Conservation (phyloP, 371 early-diverging fungal genomes). For the Mortierella sp. region DNA sequence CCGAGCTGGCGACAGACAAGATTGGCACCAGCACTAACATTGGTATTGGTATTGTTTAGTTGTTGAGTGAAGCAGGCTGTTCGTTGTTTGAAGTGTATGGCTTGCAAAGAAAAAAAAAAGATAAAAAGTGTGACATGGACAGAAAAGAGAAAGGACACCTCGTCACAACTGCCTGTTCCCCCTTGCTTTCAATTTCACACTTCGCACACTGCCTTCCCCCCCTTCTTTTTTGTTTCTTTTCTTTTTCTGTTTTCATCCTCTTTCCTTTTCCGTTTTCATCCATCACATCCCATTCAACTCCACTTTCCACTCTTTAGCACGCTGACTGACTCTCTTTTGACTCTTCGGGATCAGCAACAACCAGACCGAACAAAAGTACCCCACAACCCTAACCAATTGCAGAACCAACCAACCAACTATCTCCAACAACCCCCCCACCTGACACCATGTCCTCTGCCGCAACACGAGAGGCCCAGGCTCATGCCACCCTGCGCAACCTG, state of each 20-base stretch:
- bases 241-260: neutral
- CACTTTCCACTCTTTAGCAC: neutral
- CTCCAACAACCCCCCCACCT: neutral
- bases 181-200: neutral
- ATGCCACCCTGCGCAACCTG: conserved; percentile 40
- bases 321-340: neutral
- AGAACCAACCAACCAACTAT: neutral
- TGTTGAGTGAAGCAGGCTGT: too few species aligned
- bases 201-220: neutral
- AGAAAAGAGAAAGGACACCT: neutral
- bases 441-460: conserved; percentile 8
- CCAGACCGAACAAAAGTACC: too few species aligned
- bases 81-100: too few species aligned
- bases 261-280: neutral
- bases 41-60: too few species aligned
- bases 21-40: too few species aligned
- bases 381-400: too few species aligned
- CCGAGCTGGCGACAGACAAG: too few species aligned
- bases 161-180: neutral
- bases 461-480: conserved; percentile 41
- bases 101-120: neutral
- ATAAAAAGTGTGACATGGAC: neutral
- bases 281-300: neutral
- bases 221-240: neutral
- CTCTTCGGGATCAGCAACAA: neutral